Evolutionary conservation across 371 early-diverging fungal genomes (phyloP).

Genomic region (Mucor saturninus): DNA sequence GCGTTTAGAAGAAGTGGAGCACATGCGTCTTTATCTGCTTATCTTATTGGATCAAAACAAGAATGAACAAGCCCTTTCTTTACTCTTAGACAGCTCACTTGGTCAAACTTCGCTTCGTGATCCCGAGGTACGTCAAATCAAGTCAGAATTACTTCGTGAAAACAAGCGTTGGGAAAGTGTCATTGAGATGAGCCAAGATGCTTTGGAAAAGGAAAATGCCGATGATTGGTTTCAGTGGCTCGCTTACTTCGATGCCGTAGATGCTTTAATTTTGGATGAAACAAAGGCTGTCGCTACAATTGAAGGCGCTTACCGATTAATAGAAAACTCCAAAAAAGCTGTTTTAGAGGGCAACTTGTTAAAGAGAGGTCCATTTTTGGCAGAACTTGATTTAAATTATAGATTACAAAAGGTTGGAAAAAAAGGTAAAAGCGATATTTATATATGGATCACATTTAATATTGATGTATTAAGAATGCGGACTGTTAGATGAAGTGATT

Average conservation of each 20-base stretch:
- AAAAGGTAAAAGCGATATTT: conserved; percentile 13
- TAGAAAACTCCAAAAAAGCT: conserved; percentile 38
- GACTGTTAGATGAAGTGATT: conserved; percentile 32
- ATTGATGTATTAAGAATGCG: too few species aligned
- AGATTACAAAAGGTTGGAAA: conserved; percentile 39
- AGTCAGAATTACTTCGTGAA: conserved; percentile 56
- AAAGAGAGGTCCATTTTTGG: conserved; percentile 77
- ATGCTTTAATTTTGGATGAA: conserved; percentile 32
- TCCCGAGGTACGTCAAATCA: conserved; percentile 70
- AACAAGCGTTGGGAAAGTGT: conserved; percentile 54
- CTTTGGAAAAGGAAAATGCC: conserved; percentile 52
- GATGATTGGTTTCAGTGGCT: conserved; percentile 78
- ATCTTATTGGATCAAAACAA: conserved; percentile 71
- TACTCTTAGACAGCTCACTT: conserved; percentile 64
- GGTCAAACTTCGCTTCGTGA: conserved; percentile 64
- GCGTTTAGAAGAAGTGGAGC: conserved; percentile 57
- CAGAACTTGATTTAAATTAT: conserved; percentile 69
- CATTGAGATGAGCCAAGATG: conserved; percentile 40
- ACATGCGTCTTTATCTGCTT: conserved; percentile 71
- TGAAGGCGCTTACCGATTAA: conserved; percentile 45
- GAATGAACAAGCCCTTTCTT: conserved; percentile 60
- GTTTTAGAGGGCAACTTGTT: conserved; percentile 47
- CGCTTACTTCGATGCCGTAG: conserved; percentile 64
- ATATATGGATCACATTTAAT: too few species aligned
- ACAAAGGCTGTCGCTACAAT: conserved; percentile 19